Evolutionary conservation across 116 monocot species (phyloP).

Genomic region (Zostera marina): DNA sequence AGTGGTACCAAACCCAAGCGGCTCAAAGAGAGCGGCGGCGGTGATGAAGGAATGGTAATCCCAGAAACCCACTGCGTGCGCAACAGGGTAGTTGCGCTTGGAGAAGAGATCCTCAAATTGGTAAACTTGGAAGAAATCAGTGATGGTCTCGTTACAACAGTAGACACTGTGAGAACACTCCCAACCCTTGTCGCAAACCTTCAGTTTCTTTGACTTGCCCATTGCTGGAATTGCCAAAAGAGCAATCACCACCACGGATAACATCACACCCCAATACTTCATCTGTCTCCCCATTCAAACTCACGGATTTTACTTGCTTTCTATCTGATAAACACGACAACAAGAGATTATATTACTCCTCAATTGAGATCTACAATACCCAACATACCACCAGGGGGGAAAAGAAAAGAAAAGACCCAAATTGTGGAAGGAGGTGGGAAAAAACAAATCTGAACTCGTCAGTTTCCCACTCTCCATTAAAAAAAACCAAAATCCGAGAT

Average conservation of each 20-base stretch:
- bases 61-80: conserved; percentile 86
- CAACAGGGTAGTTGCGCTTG: conserved; percentile 77
- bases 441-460: background rate
- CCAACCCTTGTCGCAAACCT: conserved; percentile 37
- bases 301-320: background rate
- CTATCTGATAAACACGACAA: background rate
- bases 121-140: conserved; percentile 32
- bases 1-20: conserved; percentile 86
- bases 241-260: conserved; percentile 3
- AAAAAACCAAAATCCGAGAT: background rate
- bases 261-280: background rate
- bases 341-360: background rate
- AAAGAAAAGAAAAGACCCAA: background rate
- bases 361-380: background rate
- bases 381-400: background rate
- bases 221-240: background rate
- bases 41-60: conserved; percentile 89
- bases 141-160: conserved; percentile 40
- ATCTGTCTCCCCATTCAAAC: background rate
- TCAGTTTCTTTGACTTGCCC: conserved; percentile 12
- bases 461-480: too few species aligned
- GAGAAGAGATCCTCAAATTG: conserved; percentile 80
- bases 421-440: background rate
- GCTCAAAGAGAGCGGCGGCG: conserved; percentile 62
- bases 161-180: conserved; percentile 24